Conservation (phyloP, 345 rosid species). For the Brassica nigra region DNA sequence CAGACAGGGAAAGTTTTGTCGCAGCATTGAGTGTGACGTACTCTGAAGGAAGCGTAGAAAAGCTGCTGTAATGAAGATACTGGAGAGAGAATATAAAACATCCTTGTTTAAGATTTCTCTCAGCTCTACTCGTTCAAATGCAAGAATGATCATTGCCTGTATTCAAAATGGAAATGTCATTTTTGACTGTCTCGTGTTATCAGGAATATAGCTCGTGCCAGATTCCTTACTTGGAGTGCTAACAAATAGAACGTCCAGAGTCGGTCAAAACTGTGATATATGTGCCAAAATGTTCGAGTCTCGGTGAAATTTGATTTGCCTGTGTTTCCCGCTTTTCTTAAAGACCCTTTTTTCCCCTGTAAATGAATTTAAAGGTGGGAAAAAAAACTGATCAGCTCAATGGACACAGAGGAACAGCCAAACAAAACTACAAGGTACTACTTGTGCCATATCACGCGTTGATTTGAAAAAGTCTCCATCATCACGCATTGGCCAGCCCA, state of each 20-base stretch:
- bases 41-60: conserved; percentile 85
- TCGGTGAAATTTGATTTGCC: conserved; percentile 96
- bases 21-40: conserved; percentile 41
- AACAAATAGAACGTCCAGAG: conserved; percentile 90
- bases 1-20: neutral
- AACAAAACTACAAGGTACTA: conserved; percentile 34
- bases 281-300: conserved; percentile 93
- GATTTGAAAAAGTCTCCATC: conserved; percentile 93
- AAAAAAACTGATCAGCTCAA: conserved; percentile 21
- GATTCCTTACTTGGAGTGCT: conserved; percentile 72
- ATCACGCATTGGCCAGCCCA: conserved; percentile 99
- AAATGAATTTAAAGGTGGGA: neutral
- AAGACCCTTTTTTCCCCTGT: conserved; percentile 65
- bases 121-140: conserved; percentile 66
- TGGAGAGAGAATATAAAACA: conserved; percentile 72
- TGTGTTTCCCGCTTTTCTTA: conserved; percentile 57
- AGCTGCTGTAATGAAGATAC: conserved; percentile 95
- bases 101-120: conserved; percentile 60
- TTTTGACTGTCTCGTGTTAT: conserved; percentile 7
- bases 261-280: conserved; percentile 91
- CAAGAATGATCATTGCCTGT: conserved; percentile 86
- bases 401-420: conserved; percentile 19
- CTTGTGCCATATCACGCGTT: conserved; percentile 58
- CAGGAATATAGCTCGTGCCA: conserved; percentile 8
- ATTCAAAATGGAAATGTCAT: conserved; percentile 28